Evolutionary conservation across 345 rosid genomes (phyloP).

Genomic region (Gossypium herbaceum): DNA sequence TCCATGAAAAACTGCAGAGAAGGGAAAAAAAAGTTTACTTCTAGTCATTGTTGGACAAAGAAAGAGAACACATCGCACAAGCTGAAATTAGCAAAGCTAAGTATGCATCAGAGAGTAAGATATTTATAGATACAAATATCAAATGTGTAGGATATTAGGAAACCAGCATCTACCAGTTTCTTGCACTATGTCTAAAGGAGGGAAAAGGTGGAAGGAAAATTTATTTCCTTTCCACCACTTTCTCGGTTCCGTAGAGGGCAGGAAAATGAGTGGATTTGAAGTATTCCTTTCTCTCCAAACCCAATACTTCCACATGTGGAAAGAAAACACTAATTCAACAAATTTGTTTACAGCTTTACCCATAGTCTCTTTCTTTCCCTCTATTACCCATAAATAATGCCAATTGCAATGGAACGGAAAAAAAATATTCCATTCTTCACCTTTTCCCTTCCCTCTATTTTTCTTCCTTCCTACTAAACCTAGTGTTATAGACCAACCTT

Average conservation of each 20-base stretch:
- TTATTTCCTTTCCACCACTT: background rate
- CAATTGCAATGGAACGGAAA: too few species aligned
- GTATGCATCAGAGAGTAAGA: background rate
- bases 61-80: background rate
- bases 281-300: too few species aligned
- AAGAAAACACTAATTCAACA: too few species aligned
- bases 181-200: too few species aligned
- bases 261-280: too few species aligned
- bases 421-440: background rate
- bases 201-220: background rate
- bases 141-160: background rate
- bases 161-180: background rate
- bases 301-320: too few species aligned
- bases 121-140: background rate
- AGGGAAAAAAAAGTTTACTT: background rate
- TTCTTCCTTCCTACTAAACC: background rate
- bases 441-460: background rate
- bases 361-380: too few species aligned
- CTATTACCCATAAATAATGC: too few species aligned
- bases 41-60: constrained; percentile 17
- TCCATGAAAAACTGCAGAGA: constrained; percentile 81
- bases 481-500: background rate
- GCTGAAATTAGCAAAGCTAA: background rate
- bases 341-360: too few species aligned
- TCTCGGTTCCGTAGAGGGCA: background rate